Evolutionary conservation across 352 stramenopile genomes (phyloP), one percentile per base, ranked within the genome.

Genomic region (Pythium sp.): DNA sequence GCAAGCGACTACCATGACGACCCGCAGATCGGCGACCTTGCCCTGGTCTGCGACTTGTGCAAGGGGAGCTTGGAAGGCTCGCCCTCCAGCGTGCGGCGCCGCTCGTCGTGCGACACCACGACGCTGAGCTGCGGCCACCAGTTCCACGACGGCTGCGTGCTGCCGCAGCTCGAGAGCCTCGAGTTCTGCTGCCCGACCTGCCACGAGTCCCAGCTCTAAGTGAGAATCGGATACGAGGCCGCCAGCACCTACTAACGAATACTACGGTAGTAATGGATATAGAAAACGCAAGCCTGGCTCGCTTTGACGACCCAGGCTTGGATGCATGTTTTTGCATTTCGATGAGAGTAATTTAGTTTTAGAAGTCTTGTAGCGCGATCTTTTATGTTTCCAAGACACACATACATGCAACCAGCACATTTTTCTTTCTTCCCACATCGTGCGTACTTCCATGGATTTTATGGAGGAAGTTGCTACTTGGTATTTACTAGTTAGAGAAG

Each of bases 121-220:
- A 76, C 71, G 47, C 36, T 73, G 12, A 38, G 38, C 22, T 73
- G 68, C 51, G 63, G 68, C 46, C 68, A 73, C 58, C 53, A 56
- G 14, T 73, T 73, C 63, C 68, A 73, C 64, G 68, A 73, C 30
- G 63, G 57, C n/a, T 73, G 68, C 58, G 36, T 67, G 24, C 22
- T 73, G 18, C 34, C 38, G 57, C 12, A 66, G 30, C 41, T 71
- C 14, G 58, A 69, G n/a, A 30, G 22, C n/a, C 43, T 51, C 43
- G 43, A 22, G 43, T 51, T 51, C 43, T 51, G 43, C 43, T 51
- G 43, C 18, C 43, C 43, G 18, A 51, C 43, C 5, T 51, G 43
- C 43, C 43, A 51, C 43, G 43, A 51, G 2, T 51, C 43, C 43
- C 43, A 51, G 43, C 43, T 51, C 18, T 51, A 22, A n/a, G 18